Conservation (phyloP, 2,329 filamentous ascomycete genomes). For the Pyricularia pennisetigena region DNA sequence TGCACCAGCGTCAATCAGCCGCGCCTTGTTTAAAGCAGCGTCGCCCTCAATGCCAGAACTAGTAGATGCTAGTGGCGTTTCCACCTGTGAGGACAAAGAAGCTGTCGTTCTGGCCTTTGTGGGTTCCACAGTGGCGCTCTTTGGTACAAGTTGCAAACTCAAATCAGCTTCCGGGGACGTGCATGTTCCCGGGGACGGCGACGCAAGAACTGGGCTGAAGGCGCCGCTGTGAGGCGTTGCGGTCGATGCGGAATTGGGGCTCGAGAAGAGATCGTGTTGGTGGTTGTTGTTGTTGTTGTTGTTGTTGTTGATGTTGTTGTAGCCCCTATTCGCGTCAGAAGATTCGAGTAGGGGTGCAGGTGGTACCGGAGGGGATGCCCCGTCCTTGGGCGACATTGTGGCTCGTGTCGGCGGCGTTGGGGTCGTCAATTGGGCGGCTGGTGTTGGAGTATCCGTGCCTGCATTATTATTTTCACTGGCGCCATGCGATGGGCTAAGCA, state of each 20-base stretch:
- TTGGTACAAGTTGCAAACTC: neutral
- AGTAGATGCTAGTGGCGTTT: neutral
- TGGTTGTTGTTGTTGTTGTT: too few relatives aligned
- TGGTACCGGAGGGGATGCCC: neutral
- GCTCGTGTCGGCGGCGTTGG: conserved; percentile 3
- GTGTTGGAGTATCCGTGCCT: conserved; percentile 1
- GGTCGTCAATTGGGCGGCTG: neutral
- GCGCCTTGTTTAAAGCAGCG: neutral
- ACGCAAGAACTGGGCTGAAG: conserved; percentile 3
- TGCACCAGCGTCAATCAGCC: neutral
- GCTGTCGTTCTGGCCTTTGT: neutral
- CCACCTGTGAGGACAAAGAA: neutral
- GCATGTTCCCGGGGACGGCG: conserved; percentile 3
- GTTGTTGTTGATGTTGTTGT: neutral
- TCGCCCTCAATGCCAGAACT: neutral
- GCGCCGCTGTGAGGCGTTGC: conserved; percentile 3
- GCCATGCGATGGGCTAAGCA: neutral
- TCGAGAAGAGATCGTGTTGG: neutral
- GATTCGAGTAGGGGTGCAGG: neutral
- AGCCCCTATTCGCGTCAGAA: conserved; percentile 1
- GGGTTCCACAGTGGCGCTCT: neutral
- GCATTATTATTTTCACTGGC: neutral
- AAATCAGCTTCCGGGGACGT: conserved; percentile 1
- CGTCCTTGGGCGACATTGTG: neutral
- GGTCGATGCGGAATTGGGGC: conserved; percentile 3